Evolutionary conservation across 805 yeast species (phyloP), one percentile per base, ranked within the genome.

Genomic region (Komagataella mondaviorum): DNA sequence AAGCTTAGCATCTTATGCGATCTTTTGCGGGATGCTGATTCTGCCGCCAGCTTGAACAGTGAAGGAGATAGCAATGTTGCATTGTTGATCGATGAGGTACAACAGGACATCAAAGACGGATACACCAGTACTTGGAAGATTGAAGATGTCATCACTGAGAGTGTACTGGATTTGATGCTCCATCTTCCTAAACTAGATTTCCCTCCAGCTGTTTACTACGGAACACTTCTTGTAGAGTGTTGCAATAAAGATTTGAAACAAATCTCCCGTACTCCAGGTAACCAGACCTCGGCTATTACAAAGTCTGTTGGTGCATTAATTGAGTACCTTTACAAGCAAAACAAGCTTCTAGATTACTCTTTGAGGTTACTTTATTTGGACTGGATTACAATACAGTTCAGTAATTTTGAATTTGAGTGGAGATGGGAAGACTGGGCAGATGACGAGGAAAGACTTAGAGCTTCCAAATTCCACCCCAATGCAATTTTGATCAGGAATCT

Each of bases 371-470:
- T 90, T 54, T 85, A 79, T 57, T 71, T 88, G 59, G 91, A 86
- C 65, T 93, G 98, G 98, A 83, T 95, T 71, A 76, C 95, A 1
- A 83, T 87, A 52, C 99, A 93, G 67, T 78, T 93, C 64, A 85
- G 95, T 60, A 93, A 91, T 63, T 93, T 91, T 65, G 89, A 85
- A 52, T 93, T 88, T 68, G 87, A 90, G 44, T 93, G 99, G 99
- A 88, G 89, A 62, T 93, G 99, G 99, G 80, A 78, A 55, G 98
- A 90, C 65, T 93, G 99, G 99, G 78, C 75, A 23, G n/a, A 22
- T 8, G 14, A 22, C 23, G 68, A 65, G 2, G 86, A 82, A 59
- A 73, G 83, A 0, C 73, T 71, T 48, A 66, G 70, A 6, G 64
- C 71, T 8, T 69, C 75, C 43, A 63, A 69, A 39, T 80, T 77